These are phyloP conservation scores for Capsicum rhomboideum DNA, from an alignment of 257 asterid genomes.

Conservation along the genomic window DNA sequence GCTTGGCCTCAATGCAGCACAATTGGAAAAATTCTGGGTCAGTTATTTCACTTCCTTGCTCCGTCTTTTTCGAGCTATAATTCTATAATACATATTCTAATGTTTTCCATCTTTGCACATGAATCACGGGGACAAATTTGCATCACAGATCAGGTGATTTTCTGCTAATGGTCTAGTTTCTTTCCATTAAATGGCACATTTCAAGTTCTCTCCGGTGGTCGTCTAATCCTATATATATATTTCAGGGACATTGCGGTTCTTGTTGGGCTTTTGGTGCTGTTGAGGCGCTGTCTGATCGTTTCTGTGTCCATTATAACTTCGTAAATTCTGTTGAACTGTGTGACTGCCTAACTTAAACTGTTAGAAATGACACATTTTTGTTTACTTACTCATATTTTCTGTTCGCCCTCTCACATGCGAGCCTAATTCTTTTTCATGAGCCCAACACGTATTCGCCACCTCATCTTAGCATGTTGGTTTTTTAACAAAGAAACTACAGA, in stretches of 20 bases:
- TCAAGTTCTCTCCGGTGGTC: background rate
- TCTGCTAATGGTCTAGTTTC: background rate
- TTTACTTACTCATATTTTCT: background rate
- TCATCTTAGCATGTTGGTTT: background rate
- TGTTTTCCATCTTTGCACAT: conserved; percentile 10
- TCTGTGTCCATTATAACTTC: conserved; percentile 66
- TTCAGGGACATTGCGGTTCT: conserved; percentile 98
- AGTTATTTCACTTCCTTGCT: conserved; percentile 16
- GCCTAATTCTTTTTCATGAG: background rate
- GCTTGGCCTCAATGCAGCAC: conserved; percentile 85
- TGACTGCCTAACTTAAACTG: background rate
- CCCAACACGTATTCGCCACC: background rate
- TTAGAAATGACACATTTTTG: background rate
- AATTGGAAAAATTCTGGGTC: conserved; percentile 67
- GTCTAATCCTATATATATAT: background rate
- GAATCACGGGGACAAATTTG: conserved; percentile 19
- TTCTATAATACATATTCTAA: conserved; percentile 17
- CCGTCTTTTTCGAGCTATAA: background rate
- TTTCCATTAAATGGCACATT: background rate
- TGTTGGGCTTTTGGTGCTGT: conserved; percentile 99
- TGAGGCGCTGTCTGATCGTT: conserved; percentile 85
- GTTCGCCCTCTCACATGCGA: background rate
- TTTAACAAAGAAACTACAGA: too few relatives aligned
- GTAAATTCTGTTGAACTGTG: conserved; percentile 15
- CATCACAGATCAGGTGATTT: conserved; percentile 70